Base-by-base conservation (phyloP, 2,329 filamentous ascomycete species). In the Pseudocercospora eumusae region DNA sequence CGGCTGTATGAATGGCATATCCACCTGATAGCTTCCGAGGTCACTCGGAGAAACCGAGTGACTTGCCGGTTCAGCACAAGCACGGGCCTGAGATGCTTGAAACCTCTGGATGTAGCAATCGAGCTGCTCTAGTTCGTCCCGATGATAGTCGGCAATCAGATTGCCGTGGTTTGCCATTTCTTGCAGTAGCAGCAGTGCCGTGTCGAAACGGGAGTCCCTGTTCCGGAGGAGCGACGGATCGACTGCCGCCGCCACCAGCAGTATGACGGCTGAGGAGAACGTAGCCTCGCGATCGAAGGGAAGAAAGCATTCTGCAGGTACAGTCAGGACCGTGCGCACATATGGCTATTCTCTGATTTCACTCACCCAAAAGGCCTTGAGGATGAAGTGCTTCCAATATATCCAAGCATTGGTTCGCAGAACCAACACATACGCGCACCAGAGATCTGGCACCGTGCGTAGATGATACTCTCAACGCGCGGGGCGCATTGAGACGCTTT, bases 151-250 rank as follows among this genome's bases (percentile, higher is more conserved):
- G 8, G 68, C 68, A n/a, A 68, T 62, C 7, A 62, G 54, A 50
- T 69, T 69, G 23, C 66, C 66, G 23, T 65, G 56, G 11, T 58
- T 53, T 13, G 59, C 61, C 66, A 69, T 69, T 45, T 68, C 68
- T n/a, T 63, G 61, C 18, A 69, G 59, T 18, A 68, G 50, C n/a
- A 53, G 40, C 31, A 60, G 57, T n/a, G 66, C 61, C 10, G 59
- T 64, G 10, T 55, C 52, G 2, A 57, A 54, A 11, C 61, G 54
- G 23, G 62, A 59, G n/a, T 62, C 52, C 23, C 53, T 53, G 49
- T 66, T 64, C 33, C 58, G 57, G 21, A 68, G 47, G 2, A 69
- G 50, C 1, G 64, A 67, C 4, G 63, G 60, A 55, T 69, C 68
- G 31, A 69, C 65, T 11, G 54, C 57, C 23, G 63, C 59, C 8